Conservation (phyloP, 179 eudicot species). For the Spinacia oleracea region DNA sequence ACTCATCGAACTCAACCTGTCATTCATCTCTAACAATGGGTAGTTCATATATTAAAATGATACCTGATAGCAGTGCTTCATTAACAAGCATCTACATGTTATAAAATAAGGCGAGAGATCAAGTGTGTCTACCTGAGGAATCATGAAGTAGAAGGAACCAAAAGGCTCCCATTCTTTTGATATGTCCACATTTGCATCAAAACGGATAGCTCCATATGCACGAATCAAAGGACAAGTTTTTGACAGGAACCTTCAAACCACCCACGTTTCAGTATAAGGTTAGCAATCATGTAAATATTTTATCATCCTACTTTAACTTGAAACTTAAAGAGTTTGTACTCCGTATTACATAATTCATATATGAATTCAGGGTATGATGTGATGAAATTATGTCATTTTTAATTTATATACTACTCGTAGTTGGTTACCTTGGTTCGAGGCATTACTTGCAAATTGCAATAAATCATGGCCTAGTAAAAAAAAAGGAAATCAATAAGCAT, state of each 20-base stretch:
- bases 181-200: conserved; percentile 64
- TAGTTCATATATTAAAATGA: conserved; percentile 32
- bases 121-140: conserved; percentile 69
- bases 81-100: not conserved
- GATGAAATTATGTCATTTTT: not conserved
- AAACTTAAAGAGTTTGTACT: not conserved
- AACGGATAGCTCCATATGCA: conserved; percentile 95
- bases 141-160: conserved; percentile 90
- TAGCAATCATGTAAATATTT: not conserved
- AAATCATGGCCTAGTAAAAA: not conserved
- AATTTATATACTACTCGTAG: no score
- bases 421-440: not conserved
- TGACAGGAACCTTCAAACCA: conserved; percentile 66
- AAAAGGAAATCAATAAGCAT: not conserved
- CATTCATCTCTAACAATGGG: conserved; percentile 37
- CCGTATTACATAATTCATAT: not conserved
- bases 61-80: conserved; percentile 20
- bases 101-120: conserved; percentile 13
- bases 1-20: conserved; percentile 91
- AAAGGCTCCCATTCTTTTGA: conserved; percentile 81
- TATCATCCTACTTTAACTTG: not conserved
- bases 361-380: not conserved
- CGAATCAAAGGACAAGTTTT: conserved; percentile 78
- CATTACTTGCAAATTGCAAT: not conserved
- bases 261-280: not conserved